phyloP scores from a whole-genome alignment of 2,329 filamentous ascomycete species.

The Talaromyces pinophilus region DNA sequence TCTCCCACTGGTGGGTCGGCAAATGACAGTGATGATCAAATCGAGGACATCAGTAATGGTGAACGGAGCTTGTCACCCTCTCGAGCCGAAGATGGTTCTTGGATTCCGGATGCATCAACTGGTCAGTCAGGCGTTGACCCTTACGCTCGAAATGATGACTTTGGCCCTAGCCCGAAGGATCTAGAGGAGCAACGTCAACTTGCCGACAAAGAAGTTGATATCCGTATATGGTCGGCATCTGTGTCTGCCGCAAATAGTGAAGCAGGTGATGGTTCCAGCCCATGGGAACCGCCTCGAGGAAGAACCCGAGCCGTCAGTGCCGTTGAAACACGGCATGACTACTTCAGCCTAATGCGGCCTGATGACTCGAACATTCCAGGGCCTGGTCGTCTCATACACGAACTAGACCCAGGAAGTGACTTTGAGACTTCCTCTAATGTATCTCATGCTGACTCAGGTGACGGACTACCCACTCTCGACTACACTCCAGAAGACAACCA shows the following conservation, averaged over 20 bases:
- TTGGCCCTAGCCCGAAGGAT: constrained; percentile 54
- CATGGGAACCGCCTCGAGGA: constrained; percentile 27
- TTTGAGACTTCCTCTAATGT: constrained; percentile 29
- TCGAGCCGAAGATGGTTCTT: constrained; percentile 51
- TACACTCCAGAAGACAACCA: constrained; percentile 32
- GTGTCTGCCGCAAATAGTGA: constrained; percentile 52
- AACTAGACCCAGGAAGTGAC: constrained; percentile 43
- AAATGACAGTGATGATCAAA: constrained; percentile 30
- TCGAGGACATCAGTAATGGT: constrained; percentile 27
- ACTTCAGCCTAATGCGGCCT: constrained; percentile 34
- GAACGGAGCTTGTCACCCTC: constrained; percentile 25
- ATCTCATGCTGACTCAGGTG: constrained; percentile 30
- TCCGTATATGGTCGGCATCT: constrained; percentile 55
- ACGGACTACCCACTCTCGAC: constrained; percentile 30
- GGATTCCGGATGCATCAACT: constrained; percentile 42
- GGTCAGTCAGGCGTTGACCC: constrained; percentile 53
- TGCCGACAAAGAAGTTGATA: constrained; percentile 56
- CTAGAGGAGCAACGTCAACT: constrained; percentile 49
- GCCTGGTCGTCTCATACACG: constrained; percentile 52
- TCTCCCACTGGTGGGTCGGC: constrained; percentile 36
- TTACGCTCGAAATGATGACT: constrained; percentile 45
- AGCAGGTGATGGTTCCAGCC: constrained; percentile 34
- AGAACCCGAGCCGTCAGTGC: constrained; percentile 49
- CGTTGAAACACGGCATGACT: constrained; percentile 39
- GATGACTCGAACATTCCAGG: constrained; percentile 51